These are phyloP conservation scores for Hygrophorus russula DNA, from an alignment of 768 basidiomycete genomes.

Conservation along the genomic window DNA sequence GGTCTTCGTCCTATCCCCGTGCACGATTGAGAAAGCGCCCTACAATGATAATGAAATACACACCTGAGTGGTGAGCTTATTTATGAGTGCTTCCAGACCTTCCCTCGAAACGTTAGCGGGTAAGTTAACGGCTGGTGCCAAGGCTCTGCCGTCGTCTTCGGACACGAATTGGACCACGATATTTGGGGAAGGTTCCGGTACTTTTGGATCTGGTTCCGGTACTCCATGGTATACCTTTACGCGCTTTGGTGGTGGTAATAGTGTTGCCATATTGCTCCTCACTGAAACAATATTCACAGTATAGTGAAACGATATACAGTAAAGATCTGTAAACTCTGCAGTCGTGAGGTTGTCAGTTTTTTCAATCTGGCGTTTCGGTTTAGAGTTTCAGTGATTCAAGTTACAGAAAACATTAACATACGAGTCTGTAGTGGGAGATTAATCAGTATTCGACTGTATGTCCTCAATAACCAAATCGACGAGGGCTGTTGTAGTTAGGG, in stretches of 20 bases:
- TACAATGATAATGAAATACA: constrained; percentile 13
- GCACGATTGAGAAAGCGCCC: neutral
- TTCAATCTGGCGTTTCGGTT: too few relatives aligned
- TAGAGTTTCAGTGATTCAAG: too few relatives aligned
- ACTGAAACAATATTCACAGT: too few relatives aligned
- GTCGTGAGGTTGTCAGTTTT: too few relatives aligned
- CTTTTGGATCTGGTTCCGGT: constrained; percentile 49
- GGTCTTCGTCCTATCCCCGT: constrained; percentile 61
- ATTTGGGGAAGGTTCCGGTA: constrained; percentile 39
- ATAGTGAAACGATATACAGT: too few relatives aligned
- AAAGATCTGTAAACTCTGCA: too few relatives aligned
- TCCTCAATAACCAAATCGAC: too few relatives aligned
- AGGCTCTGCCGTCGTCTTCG: constrained; percentile 67
- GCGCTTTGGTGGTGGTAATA: constrained; percentile 83
- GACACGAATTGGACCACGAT: constrained; percentile 89
- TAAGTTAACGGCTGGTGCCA: constrained; percentile 83
- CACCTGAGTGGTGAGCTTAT: constrained; percentile 72
- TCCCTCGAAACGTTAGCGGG: constrained; percentile 82
- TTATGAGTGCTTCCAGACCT: constrained; percentile 79
- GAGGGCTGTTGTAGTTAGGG: too few relatives aligned
- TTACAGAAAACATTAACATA: too few relatives aligned
- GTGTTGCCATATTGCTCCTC: constrained; percentile 61
- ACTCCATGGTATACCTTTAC: constrained; percentile 73
- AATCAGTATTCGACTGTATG: too few relatives aligned
- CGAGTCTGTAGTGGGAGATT: too few relatives aligned